Base-by-base conservation (phyloP, 2,329 filamentous ascomycete genomes). In the Xylaria sp. region DNA sequence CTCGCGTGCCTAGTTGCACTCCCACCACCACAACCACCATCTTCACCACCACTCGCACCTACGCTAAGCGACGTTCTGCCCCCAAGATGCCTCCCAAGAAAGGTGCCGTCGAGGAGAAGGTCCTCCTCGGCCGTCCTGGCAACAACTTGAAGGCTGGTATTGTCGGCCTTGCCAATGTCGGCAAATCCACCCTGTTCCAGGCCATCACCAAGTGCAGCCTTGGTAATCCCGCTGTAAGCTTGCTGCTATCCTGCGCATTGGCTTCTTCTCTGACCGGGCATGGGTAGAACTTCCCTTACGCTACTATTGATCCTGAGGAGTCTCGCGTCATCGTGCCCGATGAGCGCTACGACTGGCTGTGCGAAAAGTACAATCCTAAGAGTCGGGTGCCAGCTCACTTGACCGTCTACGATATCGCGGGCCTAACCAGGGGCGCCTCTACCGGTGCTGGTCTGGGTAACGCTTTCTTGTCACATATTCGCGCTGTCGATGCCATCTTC, bases 91-190 rank as follows among this genome's bases (percentile, higher is more conserved):
- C 94, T 84, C 96, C 96, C 82, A 99, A 99, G 89, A 98, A 98
- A 86, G 86, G 84, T 63, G 91, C 90, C 78, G 90, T 93, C 78
- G 92, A 98, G 88, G 93, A 98, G 88, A 98, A 98, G 91, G 88
- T 98, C 83, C 91, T 96, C 77, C 88, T 99, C 83, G 96, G 96
- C 83, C 89, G 96, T 81, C 96, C 96, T 75, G 96, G 96, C 80
- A 99, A 99, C 89, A 98, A 90, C 85, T 84, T 99, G 84, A 99
- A 98, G 90, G 98, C 94, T 87, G 97, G 96, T 86, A 99, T 99
- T 90, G 96, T 99, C 83, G 96, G 96, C 85, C 91, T 99, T 79
- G 96, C 96, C 83, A 99, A 99, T 84, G 97, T 99, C 77, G 96
- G 96, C 83, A 99, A 99, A 87, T 99, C 96, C 75, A 99, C 97